Percentiles rank a stretch among this genome's conserved stretches.
phyloP scores from a whole-genome alignment of 2,329 filamentous ascomycete genomes.

The Penicillium hesseltinei region DNA sequence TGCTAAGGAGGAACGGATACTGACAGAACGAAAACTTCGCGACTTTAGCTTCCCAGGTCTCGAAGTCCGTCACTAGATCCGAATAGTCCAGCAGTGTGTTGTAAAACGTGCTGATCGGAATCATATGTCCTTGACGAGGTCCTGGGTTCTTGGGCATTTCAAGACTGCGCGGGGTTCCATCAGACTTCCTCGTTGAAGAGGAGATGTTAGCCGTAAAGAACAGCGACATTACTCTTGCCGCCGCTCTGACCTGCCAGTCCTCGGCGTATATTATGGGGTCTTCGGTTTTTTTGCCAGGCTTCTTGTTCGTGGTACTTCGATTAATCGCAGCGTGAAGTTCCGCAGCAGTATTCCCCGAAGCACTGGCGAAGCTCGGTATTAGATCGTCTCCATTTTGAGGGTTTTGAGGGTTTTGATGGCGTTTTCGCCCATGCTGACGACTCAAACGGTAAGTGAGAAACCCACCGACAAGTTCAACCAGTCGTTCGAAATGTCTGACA shows the following conservation, averaged over 20 bases:
- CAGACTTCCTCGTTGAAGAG: slow-evolving; percentile 40
- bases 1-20: slow-evolving; percentile 86
- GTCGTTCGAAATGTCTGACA: slow-evolving; percentile 63
- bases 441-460: slow-evolving; percentile 80
- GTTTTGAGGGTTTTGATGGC: slow-evolving; percentile 55
- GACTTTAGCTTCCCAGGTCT: slow-evolving; percentile 75
- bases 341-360: slow-evolving; percentile 62
- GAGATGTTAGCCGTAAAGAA: slow-evolving; percentile 78
- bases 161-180: slow-evolving; percentile 27
- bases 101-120: slow-evolving; percentile 84
- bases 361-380: slow-evolving; percentile 68
- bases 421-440: slow-evolving; percentile 67
- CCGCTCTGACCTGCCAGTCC: slow-evolving; percentile 86
- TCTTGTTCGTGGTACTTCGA: slow-evolving; percentile 49
- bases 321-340: slow-evolving; percentile 76
- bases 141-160: slow-evolving; percentile 37
- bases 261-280: slow-evolving; percentile 65
- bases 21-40: slow-evolving; percentile 84
- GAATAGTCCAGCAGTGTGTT: slow-evolving; percentile 80
- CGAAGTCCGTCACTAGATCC: slow-evolving; percentile 83
- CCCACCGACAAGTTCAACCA: slow-evolving; percentile 73
- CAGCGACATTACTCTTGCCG: slow-evolving; percentile 74
- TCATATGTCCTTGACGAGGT: slow-evolving; percentile 60
- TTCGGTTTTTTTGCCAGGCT: slow-evolving; percentile 53
- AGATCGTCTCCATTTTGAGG: slow-evolving; percentile 57